Percentiles rank a stretch among this genome's conserved stretches.
Conservation (phyloP, 208 protist species). For the Leptomonas seymouri region DNA sequence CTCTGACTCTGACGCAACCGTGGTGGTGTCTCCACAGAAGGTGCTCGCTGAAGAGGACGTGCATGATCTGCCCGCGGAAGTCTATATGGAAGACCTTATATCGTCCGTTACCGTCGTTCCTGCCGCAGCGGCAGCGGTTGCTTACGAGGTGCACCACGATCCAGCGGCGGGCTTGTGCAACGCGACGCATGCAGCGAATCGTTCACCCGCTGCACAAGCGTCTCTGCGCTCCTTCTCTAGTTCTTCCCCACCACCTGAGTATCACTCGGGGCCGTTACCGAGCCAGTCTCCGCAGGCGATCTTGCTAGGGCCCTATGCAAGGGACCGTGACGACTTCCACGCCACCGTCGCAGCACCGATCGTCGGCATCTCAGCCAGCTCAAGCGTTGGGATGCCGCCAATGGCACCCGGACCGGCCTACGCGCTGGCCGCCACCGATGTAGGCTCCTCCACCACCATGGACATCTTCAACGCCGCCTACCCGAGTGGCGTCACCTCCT, state of each 20-base stretch:
- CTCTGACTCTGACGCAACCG: background rate
- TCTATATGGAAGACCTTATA: background rate
- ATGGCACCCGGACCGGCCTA: slow-evolving; percentile 25
- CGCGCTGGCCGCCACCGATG: slow-evolving; percentile 20
- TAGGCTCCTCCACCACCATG: slow-evolving; percentile 24
- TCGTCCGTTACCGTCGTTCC: background rate
- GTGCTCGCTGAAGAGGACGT: background rate
- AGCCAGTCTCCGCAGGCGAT: slow-evolving; percentile 8
- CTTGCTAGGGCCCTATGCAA: slow-evolving; percentile 3
- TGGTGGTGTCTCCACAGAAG: background rate
- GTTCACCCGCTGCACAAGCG: no score
- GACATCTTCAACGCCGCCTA: slow-evolving; percentile 26
- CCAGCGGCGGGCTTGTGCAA: background rate
- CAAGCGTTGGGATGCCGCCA: slow-evolving; percentile 28
- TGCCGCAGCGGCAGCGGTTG: background rate
- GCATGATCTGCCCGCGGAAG: background rate
- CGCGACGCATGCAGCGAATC: background rate
- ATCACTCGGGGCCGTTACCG: slow-evolving; percentile 8
- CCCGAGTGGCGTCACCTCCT: background rate
- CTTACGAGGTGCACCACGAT: background rate
- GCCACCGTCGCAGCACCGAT: slow-evolving; percentile 4
- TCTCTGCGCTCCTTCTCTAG: background rate
- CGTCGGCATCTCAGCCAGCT: slow-evolving; percentile 14
- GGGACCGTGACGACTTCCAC: background rate
- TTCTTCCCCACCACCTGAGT: background rate